Evolutionary conservation across 768 basidiomycete genomes (phyloP), one percentile per base, ranked within the genome.

Genomic region (Phylloporus sp.): DNA sequence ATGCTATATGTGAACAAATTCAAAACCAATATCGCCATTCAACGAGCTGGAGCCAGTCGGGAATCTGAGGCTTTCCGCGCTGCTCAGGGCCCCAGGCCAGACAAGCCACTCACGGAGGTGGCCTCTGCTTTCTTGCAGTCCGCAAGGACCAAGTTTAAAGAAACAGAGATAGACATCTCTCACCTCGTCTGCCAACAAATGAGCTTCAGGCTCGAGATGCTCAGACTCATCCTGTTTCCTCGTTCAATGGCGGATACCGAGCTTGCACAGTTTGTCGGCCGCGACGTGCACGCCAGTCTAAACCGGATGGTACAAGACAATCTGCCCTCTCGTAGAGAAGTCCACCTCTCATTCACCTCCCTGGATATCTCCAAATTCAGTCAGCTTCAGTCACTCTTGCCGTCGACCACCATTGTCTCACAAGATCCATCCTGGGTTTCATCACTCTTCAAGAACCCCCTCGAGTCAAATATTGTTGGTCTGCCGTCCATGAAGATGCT

Each of bases 41-140:
- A 93, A 61, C 74, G 78, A 35, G 78, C 82, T 52, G 87, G 84
- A 1, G 91, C 91, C 3, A 81, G 80, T 51, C 74, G 81, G 31
- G 88, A 90, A 66, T 91, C 90, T 1, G 76, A 76, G 48, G 81
- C 84, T 2, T 93, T 88, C 73, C 74, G 84, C 20, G 74, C 77
- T n/a, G 80, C 81, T 13, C 78, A 78, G n/a, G 71, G 75, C 6
- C 82, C 85, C 6, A 84, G 79, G 57, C 86, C 86, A 7, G 83
- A 83, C 41, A 90, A 90, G 53, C 82, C 90, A 2, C 70, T 93
- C 14, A 88, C 87, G 2, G 80, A 85, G 11, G 88, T 92, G n/a
- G 90, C 90, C 2, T 81, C 86, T 52, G 86, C 89, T 24, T 87
- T 91, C 80, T 64, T 92, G 31, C 72, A 77, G 44, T 86, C 87